These are phyloP conservation scores for Pythium sukuiense DNA, from an alignment of 352 stramenopile genomes.

Conservation along the genomic window DNA sequence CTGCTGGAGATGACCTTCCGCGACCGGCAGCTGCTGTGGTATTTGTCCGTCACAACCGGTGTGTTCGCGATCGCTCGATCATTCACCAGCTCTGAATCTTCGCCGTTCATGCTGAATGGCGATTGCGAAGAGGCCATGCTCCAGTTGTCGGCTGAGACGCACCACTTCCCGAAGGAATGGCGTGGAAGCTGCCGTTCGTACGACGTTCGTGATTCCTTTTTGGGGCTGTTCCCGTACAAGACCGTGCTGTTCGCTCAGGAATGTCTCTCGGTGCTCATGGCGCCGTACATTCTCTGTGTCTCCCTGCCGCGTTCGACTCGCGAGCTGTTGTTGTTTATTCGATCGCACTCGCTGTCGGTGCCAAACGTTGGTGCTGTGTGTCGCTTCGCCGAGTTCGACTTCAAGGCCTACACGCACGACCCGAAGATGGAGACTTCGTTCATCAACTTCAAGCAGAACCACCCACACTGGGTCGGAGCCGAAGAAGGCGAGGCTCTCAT, in stretches of 20 bases:
- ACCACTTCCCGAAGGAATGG: conserved; percentile 97
- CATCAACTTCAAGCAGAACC: conserved; percentile 95
- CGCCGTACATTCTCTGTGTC: conserved; percentile 96
- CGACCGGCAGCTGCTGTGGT: conserved; percentile 96
- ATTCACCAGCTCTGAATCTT: conserved; percentile 63
- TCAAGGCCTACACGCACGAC: conserved; percentile 93
- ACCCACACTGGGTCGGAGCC: conserved; percentile 81
- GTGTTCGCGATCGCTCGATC: conserved; percentile 81
- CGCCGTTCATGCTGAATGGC: conserved; percentile 72
- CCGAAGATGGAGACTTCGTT: conserved; percentile 98
- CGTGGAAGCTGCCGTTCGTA: conserved; percentile 81
- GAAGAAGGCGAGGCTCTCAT: conserved; percentile 75
- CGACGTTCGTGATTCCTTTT: conserved; percentile 87
- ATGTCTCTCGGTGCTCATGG: conserved; percentile 92
- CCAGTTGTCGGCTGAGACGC: conserved; percentile 90
- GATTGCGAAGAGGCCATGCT: conserved; percentile 86
- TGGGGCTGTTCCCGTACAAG: conserved; percentile 94
- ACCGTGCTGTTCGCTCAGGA: conserved; percentile 93
- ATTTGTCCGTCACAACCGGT: conserved; percentile 90
- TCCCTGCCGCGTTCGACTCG: conserved; percentile 90
- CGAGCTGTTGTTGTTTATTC: conserved; percentile 93
- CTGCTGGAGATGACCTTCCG: conserved; percentile 95
- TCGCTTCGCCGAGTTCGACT: conserved; percentile 96
- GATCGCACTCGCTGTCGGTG: conserved; percentile 91
- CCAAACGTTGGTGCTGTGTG: conserved; percentile 94